Evolutionary conservation across 2,329 filamentous ascomycete genomes (phyloP).

Genomic region (Colletotrichum cordylinicola): DNA sequence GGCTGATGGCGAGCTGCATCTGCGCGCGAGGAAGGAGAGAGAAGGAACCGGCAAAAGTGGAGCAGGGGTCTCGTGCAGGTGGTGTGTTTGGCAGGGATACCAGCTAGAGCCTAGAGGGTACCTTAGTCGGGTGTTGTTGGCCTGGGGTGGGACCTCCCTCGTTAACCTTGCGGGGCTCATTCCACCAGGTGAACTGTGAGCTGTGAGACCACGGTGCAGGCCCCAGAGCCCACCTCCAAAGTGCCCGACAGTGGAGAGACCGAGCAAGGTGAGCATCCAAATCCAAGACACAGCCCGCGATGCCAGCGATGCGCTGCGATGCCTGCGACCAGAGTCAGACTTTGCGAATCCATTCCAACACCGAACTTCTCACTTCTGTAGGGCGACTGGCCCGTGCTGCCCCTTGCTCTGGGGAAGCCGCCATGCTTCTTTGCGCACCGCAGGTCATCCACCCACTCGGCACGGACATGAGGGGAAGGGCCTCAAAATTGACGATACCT

Average conservation of each 20-base stretch:
- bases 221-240: not conserved
- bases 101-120: not conserved
- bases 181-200: not conserved
- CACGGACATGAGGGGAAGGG: not conserved
- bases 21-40: not conserved
- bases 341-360: not conserved
- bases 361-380: not conserved
- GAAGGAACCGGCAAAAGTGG: not conserved
- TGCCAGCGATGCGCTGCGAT: too few species aligned
- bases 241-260: conserved; percentile 11
- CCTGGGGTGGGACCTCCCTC: not conserved
- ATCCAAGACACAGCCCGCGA: not conserved
- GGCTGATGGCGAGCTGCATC: not conserved
- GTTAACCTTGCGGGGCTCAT: conserved; percentile 6
- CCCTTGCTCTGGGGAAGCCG: not conserved
- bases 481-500: conserved; percentile 4
- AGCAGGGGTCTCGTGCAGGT: conserved; percentile 10
- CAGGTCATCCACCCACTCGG: not conserved
- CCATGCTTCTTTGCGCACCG: not conserved
- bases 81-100: conserved; percentile 3
- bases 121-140: not conserved
- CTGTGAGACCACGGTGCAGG: not conserved
- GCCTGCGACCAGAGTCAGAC: not conserved
- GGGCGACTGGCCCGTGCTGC: not conserved
- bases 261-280: not conserved